Percentiles rank a stretch among this genome's conserved stretches.
Conservation (phyloP, 768 basidiomycete species). For the Phlebiopsis gigantea region DNA sequence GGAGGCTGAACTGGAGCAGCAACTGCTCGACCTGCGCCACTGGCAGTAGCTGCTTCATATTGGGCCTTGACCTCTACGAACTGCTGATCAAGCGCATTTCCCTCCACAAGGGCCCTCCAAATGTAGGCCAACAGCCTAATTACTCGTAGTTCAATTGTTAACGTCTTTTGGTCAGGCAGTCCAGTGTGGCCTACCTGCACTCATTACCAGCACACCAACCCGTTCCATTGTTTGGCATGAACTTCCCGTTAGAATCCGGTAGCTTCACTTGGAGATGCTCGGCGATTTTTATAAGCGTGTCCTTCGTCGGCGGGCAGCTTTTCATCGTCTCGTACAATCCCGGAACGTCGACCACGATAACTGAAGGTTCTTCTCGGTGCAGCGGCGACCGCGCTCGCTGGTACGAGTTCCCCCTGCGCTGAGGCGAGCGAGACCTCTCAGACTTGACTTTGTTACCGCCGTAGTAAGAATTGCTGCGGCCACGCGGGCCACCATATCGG, state of each 20-base stretch:
- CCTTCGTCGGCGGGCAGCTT: background rate
- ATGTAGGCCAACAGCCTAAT: conserved; percentile 17
- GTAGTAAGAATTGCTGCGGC: background rate
- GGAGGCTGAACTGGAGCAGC: background rate
- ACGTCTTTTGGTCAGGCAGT: background rate
- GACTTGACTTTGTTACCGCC: background rate
- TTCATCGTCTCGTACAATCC: conserved; percentile 15
- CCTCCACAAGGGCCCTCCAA: conserved; percentile 20
- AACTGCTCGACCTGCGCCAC: conserved; percentile 3
- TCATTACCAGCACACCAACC: conserved; percentile 24
- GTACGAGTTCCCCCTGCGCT: background rate
- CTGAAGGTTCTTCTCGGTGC: background rate
- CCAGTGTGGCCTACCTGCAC: conserved; percentile 17
- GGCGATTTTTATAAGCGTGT: conserved; percentile 9
- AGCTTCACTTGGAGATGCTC: conserved; percentile 11
- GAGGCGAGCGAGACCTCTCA: conserved; percentile 11
- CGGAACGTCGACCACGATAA: conserved; percentile 21
- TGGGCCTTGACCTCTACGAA: conserved; percentile 6
- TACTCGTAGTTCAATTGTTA: background rate
- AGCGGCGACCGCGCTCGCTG: background rate
- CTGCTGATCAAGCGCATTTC: conserved; percentile 22
- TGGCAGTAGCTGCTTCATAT: background rate
- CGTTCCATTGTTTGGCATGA: background rate
- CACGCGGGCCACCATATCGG: background rate
- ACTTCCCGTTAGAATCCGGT: background rate